Base-by-base conservation (phyloP, 768 basidiomycete genomes). In the Mycena metata region DNA sequence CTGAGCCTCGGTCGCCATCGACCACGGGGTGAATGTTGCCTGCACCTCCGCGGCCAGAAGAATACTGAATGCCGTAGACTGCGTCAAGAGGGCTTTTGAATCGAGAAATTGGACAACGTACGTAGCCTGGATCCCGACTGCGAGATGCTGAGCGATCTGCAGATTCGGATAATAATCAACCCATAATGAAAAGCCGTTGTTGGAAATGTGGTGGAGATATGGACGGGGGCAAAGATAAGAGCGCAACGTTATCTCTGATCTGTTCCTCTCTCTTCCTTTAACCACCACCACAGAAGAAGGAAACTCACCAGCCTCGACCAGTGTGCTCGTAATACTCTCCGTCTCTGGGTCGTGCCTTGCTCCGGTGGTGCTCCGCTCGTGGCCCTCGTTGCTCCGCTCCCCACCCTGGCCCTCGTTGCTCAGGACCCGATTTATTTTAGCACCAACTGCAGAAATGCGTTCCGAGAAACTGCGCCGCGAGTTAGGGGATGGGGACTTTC, bases 11-110 rank as follows among this genome's bases (percentile, higher is more conserved):
- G 2, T 12, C 21, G 3, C 23, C 26, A 10, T 19, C 11, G 43
- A 33, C 6, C 3, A 33, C 30, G 17, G 41, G 23, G 30, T 50
- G 50, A 16, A 63, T 30, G 43, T 63, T 63, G 23, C 61, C 61
- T n/a, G 51, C 51, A 17, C 61, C 61, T 2, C 61, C 61, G 7
- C 61, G 61, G 36, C 61, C 61, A n/a, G 51, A 63, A 26, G 61
- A 63, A 17, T 43, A 30, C 61, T 63, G 26, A 10, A 33, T 6
- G 30, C 30, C 30, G 47, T 7, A n/a, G 16, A 24, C 42, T 13
- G 59, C 24, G 59, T 19, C 9, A 39, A 10, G 3, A 30, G 6
- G 30, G 30, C 30, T 30, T 30, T 30, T 30, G 6, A 6, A 30
- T 30, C n/a, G 30, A 30, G 30, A n/a, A 30, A 15, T 4, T 3